Percentiles rank a stretch among this genome's conserved stretches.
Conservation (phyloP, 768 basidiomycete genomes). For the Gymnopilus dilepis region DNA sequence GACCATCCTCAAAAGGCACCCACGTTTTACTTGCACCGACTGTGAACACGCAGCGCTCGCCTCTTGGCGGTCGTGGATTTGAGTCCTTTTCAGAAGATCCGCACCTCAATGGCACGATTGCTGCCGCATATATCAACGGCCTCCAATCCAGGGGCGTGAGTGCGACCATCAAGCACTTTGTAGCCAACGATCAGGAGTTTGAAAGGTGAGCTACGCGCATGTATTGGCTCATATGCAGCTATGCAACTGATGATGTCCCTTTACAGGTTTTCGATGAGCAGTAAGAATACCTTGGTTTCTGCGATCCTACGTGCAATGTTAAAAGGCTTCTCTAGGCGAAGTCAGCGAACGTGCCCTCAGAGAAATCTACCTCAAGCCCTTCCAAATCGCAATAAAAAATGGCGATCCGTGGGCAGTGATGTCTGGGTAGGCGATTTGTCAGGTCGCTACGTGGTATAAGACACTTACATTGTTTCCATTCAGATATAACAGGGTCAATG, state of each 20-base stretch:
- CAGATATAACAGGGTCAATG: slow-evolving; percentile 67
- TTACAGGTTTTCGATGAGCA: slow-evolving; percentile 49
- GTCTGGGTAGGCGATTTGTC: slow-evolving; percentile 52
- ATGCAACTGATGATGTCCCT: not conserved
- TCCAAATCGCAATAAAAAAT: slow-evolving; percentile 62
- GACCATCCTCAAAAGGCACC: slow-evolving; percentile 31
- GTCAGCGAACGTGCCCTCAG: slow-evolving; percentile 63
- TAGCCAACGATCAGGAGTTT: slow-evolving; percentile 67
- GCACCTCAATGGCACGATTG: slow-evolving; percentile 56
- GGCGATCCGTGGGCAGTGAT: slow-evolving; percentile 64
- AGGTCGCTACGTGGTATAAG: no score
- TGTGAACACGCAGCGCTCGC: slow-evolving; percentile 67
- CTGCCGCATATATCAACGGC: slow-evolving; percentile 66
- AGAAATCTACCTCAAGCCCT: slow-evolving; percentile 69
- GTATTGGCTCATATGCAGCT: not conserved
- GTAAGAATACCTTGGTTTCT: slow-evolving; percentile 30
- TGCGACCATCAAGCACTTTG: slow-evolving; percentile 70
- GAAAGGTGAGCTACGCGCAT: slow-evolving; percentile 39
- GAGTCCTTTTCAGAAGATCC: slow-evolving; percentile 73
- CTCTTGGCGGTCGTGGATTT: slow-evolving; percentile 60
- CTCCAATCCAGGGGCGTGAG: slow-evolving; percentile 61
- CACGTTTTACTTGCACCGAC: slow-evolving; percentile 66
- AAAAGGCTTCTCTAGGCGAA: slow-evolving; percentile 36
- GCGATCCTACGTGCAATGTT: not conserved
- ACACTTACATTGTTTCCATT: not conserved